These are phyloP conservation scores for Malassezia arunalokei DNA, from an alignment of 1,284 basidiomycete genomes.

Conservation along the genomic window DNA sequence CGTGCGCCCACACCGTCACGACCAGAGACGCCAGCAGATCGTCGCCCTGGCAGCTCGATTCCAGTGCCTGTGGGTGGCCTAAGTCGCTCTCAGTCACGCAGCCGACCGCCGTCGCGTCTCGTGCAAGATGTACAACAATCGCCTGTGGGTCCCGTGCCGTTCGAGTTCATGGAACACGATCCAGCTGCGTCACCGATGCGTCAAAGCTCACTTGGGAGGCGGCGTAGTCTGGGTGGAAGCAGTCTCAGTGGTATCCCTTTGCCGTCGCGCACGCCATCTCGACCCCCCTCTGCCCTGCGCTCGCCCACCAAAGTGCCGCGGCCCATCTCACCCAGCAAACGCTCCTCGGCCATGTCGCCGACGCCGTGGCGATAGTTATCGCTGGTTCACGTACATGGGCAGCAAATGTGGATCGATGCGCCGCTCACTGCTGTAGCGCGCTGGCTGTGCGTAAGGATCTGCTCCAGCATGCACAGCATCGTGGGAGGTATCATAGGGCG, in stretches of 20 bases:
- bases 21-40: background rate
- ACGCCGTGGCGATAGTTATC: conserved; percentile 2
- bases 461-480: background rate
- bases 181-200: conserved; percentile 22
- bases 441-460: conserved; percentile 2
- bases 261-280: background rate
- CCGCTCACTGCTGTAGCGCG: background rate
- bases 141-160: conserved; percentile 15
- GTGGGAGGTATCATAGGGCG: background rate
- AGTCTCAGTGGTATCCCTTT: background rate
- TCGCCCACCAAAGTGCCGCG: background rate
- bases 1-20: background rate
- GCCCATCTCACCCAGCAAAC: background rate
- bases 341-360: background rate
- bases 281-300: background rate
- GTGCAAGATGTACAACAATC: conserved; percentile 2
- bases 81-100: conserved; percentile 14
- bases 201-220: conserved; percentile 14
- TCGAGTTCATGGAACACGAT: conserved; percentile 34
- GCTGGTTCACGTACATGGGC: conserved; percentile 14
- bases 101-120: conserved; percentile 9
- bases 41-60: conserved; percentile 21
- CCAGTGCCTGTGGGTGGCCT: conserved; percentile 31
- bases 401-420: background rate
- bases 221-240: conserved; percentile 14